A percentile compares a stretch with the other conserved stretches of the same genome.
Conservation (phyloP, 331 rosid species). For the Saraca asoca region DNA sequence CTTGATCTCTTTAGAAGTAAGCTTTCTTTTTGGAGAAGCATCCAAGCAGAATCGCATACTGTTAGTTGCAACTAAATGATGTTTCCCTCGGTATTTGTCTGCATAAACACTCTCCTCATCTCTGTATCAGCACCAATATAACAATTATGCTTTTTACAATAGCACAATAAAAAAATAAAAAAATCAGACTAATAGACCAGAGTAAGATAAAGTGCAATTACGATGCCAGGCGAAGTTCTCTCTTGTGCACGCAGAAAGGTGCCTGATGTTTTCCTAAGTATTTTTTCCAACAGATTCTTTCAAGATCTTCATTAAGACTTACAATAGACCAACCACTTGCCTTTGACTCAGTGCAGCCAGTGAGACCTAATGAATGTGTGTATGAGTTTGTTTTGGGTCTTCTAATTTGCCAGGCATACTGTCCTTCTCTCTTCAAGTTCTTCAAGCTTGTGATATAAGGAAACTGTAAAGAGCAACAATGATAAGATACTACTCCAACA, state of each 20-base stretch:
- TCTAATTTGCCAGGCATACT: slow-evolving; percentile 13
- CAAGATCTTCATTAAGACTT: slow-evolving; percentile 43
- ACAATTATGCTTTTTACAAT: slow-evolving; percentile 22
- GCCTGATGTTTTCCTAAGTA: slow-evolving; percentile 37
- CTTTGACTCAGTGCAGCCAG: slow-evolving; percentile 57
- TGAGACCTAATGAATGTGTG: slow-evolving; percentile 56
- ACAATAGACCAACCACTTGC: slow-evolving; percentile 69
- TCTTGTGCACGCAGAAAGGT: slow-evolving; percentile 72
- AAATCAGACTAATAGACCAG: slow-evolving; percentile 18
- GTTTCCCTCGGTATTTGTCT: slow-evolving; percentile 48
- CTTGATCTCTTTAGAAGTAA: slow-evolving; percentile 60
- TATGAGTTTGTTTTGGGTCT: slow-evolving; percentile 43
- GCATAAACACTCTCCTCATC: slow-evolving; percentile 42
- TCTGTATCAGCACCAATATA: slow-evolving; percentile 40
- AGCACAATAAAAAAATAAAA: slow-evolving; percentile 8
- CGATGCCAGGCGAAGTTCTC: slow-evolving; percentile 53
- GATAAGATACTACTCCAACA: slow-evolving; percentile 24
- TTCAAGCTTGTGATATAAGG: slow-evolving; percentile 47
- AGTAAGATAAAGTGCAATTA: slow-evolving; percentile 45
- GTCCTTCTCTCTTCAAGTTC: slow-evolving; percentile 10
- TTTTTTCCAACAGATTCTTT: slow-evolving; percentile 77
- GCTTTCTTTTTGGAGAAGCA: slow-evolving; percentile 67
- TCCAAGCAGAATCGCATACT: slow-evolving; percentile 63
- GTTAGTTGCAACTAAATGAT: slow-evolving; percentile 54
- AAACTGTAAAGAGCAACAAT: slow-evolving; percentile 58